A percentile compares a stretch with the other conserved stretches of the same genome.
Conservation (phyloP, 371 early-diverging fungal species). For the Mortierella sp. region DNA sequence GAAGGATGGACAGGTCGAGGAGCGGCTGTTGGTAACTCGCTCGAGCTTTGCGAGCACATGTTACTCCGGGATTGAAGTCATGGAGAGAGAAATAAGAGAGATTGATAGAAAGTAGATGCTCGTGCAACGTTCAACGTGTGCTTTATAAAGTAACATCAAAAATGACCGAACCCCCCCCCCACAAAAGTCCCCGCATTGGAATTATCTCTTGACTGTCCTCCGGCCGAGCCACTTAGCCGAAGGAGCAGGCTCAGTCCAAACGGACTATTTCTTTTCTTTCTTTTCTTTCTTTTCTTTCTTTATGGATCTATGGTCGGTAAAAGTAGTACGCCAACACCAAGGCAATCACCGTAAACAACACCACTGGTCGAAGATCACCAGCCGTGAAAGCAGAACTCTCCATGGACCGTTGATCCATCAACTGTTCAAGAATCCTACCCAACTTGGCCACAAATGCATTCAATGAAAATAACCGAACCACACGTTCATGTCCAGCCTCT, state of each 20-base stretch:
- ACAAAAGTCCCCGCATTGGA: background rate
- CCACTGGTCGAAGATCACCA: slow-evolving; percentile 2
- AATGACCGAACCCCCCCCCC: background rate
- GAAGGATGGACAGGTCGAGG: slow-evolving; percentile 9
- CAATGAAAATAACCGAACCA: slow-evolving; percentile 72
- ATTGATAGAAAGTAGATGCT: background rate
- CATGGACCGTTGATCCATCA: slow-evolving; percentile 12
- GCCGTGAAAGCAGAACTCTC: background rate
- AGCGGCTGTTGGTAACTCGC: slow-evolving; percentile 5
- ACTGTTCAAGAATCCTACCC: slow-evolving; percentile 63
- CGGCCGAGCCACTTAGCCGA: too few species aligned
- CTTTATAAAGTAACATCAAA: too few species aligned
- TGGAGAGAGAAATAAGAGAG: background rate
- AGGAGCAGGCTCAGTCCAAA: too few species aligned
- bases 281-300: too few species aligned
- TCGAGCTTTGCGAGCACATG: slow-evolving; percentile 13
- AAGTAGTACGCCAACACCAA: slow-evolving; percentile 18
- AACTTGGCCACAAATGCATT: slow-evolving; percentile 74
- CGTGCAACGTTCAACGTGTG: background rate
- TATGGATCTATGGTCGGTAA: background rate
- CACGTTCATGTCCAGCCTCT: slow-evolving; percentile 68
- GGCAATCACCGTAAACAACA: slow-evolving; percentile 16
- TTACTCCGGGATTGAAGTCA: background rate
- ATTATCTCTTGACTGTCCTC: too few species aligned
- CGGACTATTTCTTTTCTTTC: too few species aligned